Base-by-base conservation (phyloP, 805 yeast species). In the Teunomyces gatunensis region DNA sequence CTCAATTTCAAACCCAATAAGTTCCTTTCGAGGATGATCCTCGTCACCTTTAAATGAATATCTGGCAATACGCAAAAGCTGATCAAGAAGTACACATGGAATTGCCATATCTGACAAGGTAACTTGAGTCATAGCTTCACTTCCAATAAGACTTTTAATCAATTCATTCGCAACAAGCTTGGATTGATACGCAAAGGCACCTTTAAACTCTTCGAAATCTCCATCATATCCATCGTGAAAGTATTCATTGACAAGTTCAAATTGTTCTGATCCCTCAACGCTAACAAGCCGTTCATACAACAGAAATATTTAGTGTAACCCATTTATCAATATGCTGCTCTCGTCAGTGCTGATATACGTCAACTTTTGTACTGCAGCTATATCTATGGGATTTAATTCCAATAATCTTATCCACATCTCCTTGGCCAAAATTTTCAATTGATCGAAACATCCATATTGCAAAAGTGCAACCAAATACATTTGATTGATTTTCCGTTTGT, bases 391-490 rank as follows among this genome's bases (percentile, higher is more conserved):
- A 30, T 54, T 52, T 34, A 50, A 20, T 3, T 15, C 18, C 34
- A 69, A 47, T 32, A 60, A 37, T 17, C 52, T 51, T 47, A 65
- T 49, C 63, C 55, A 74, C 36, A 44, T 51, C 2, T 20, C 47
- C 23, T 47, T 52, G 40, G 54, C 65, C 53, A 32, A 50, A 3
- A 65, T 60, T 33, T 61, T 64, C 39, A 75, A 55, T 4, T 52
- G 54, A 2, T 62, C 55, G 46, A 74, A 75, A 3, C 83, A 82
- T 7, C 77, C 79, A 37, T 66, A 58, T 55, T 83, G 83, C 47
- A 82, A 65, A 39, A 83, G 73, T n/a, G 76, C 59, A 20, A 81
- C 68, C 2, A 68, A 62, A 52, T 78, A 60, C 0, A 78, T 56
- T 0, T 78, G 71, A 33, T 69, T 72, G 3, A 73, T 39, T 52